These are phyloP conservation scores for Candida wancherniae DNA, from an alignment of 805 yeast genomes.

Conservation along the genomic window DNA sequence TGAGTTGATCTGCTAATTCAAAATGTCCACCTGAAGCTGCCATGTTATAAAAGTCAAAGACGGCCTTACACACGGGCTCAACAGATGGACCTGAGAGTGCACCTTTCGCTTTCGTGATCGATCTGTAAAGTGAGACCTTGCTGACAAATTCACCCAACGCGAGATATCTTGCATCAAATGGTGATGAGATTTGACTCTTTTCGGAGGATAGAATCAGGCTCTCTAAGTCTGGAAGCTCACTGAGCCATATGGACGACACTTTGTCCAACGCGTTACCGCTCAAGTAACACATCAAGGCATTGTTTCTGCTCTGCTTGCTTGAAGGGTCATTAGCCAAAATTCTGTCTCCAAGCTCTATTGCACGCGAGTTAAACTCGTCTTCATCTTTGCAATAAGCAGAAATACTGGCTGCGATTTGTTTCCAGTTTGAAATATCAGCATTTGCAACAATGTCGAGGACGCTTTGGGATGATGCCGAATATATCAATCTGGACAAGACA, in stretches of 20 bases:
- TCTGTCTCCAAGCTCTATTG: conserved; percentile 74
- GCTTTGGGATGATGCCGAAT: conserved; percentile 52
- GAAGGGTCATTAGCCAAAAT: conserved; percentile 31
- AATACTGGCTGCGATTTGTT: conserved; percentile 67
- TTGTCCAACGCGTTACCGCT: conserved; percentile 79
- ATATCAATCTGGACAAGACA: conserved; percentile 68
- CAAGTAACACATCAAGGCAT: conserved; percentile 72
- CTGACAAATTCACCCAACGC: conserved; percentile 80
- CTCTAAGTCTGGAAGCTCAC: conserved; percentile 52
- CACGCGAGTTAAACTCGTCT: conserved; percentile 48
- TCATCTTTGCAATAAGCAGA: conserved; percentile 37
- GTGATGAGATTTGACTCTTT: conserved; percentile 45
- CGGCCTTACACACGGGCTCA: conserved; percentile 51
- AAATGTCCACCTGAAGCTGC: conserved; percentile 80
- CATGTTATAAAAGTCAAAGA: conserved; percentile 76
- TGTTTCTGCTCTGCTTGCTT: conserved; percentile 47
- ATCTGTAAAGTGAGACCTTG: conserved; percentile 71
- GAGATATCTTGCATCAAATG: conserved; percentile 78
- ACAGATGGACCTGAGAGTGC: conserved; percentile 40
- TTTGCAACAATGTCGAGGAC: conserved; percentile 70
- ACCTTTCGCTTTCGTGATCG: conserved; percentile 38
- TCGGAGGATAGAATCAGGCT: conserved; percentile 38
- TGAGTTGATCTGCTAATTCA: conserved; percentile 69
- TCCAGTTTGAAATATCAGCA: conserved; percentile 79
- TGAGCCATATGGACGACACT: conserved; percentile 77